Percentiles rank a stretch among this genome's conserved stretches.
phyloP scores from a whole-genome alignment of 805 yeast genomes.

The Wickerhamiella sorbophila region DNA sequence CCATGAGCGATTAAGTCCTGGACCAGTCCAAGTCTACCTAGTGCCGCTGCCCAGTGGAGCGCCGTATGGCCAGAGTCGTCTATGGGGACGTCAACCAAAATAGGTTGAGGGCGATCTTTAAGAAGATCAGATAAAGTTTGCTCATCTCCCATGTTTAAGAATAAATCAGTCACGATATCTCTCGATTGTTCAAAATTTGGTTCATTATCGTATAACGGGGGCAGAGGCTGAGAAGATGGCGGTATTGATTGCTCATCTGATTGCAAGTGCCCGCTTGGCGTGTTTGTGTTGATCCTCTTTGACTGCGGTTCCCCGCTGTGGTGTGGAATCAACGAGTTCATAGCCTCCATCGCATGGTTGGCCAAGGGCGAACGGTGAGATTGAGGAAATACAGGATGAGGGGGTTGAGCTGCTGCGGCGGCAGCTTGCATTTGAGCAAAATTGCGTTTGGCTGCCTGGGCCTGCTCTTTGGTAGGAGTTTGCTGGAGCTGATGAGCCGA shows the following conservation, averaged over 20 bases:
- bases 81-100: slow-evolving; percentile 59
- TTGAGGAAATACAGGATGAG: background rate
- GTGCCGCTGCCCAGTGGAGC: slow-evolving; percentile 89
- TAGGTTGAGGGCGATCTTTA: slow-evolving; percentile 20
- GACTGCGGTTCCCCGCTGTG: background rate
- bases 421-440: slow-evolving; percentile 8
- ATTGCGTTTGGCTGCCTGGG: slow-evolving; percentile 28
- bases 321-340: slow-evolving; percentile 9
- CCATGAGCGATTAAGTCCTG: slow-evolving; percentile 51
- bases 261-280: slow-evolving; percentile 1
- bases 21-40: slow-evolving; percentile 64
- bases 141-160: slow-evolving; percentile 13
- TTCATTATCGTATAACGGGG: slow-evolving; percentile 8
- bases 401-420: slow-evolving; percentile 2
- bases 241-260: too few relatives aligned
- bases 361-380: slow-evolving; percentile 3
- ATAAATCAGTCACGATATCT: slow-evolving; percentile 16
- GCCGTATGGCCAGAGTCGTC: slow-evolving; percentile 92
- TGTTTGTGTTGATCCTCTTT: background rate
- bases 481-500: slow-evolving; percentile 24
- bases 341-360: slow-evolving; percentile 9
- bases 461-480: slow-evolving; percentile 38
- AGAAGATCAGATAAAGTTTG: slow-evolving; percentile 11
- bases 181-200: slow-evolving; percentile 9
- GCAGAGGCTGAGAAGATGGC: slow-evolving; percentile 4